Evolutionary conservation across 176 grass and related monocot species (phyloP).

Genomic region (bread wheat (Triticum aestivum)): IWGSC_CS_RefSeq_v2.1 NC_057814.1:163460097-163460596

Average conservation of each 20-base stretch:
- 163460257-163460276: not conserved
- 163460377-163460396: not conserved
- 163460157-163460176: conserved; percentile 40
- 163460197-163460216: conserved; percentile 91
- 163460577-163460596: conserved; percentile 83
- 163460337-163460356: not conserved
- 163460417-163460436: not conserved
- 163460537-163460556: conserved; percentile 35
- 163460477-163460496: not conserved
- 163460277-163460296: not conserved
- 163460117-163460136: conserved; percentile 22
- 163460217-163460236: not conserved
- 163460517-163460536: conserved; percentile 1
- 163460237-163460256: not conserved
- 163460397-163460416: not conserved
- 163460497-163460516: not conserved
- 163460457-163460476: not conserved
- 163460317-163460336: not conserved
- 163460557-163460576: conserved; percentile 97
- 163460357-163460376: not conserved
- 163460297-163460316: not conserved
- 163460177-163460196: conserved; percentile 87
- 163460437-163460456: not conserved
- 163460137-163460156: not conserved
- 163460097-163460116: not conserved